phyloP scores from a whole-genome alignment of 257 asterid genomes.

The Nicotiana otophora region DNA sequence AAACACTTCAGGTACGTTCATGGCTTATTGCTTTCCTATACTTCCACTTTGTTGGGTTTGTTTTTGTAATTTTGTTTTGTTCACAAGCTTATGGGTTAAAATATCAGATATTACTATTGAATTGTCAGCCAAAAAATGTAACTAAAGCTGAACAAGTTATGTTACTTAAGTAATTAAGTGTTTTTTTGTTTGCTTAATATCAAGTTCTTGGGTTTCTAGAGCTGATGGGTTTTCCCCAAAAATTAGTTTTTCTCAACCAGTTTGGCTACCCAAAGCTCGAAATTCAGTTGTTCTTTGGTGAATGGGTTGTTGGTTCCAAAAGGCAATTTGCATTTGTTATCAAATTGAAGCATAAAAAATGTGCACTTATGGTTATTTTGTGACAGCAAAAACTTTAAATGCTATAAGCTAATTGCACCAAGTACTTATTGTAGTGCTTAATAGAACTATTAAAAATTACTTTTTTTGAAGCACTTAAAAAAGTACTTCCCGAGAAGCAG shows the following conservation, averaged over 20 bases:
- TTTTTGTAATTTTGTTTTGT: background rate
- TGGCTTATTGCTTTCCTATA: background rate
- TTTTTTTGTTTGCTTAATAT: background rate
- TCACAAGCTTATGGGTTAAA: background rate
- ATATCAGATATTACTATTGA: background rate
- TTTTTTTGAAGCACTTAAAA: background rate
- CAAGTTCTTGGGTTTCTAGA: too few species aligned
- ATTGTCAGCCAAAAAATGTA: background rate
- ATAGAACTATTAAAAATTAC: background rate
- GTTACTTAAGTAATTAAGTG: background rate
- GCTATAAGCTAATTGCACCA: background rate
- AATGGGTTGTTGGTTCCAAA: background rate
- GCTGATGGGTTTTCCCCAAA: too few species aligned
- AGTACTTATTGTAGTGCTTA: background rate
- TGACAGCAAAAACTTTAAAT: background rate
- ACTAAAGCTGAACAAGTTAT: background rate
- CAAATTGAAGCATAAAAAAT: background rate
- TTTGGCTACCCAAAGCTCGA: too few species aligned
- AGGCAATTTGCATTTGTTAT: background rate
- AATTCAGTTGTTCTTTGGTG: too few species aligned
- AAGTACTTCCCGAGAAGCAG: background rate
- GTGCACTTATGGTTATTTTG: background rate
- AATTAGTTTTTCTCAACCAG: too few species aligned
- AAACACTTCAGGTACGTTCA: background rate
- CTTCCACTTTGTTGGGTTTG: background rate